Evolutionary conservation across 257 asterid species (phyloP).

Genomic region (Salvia miltiorrhiza): DNA sequence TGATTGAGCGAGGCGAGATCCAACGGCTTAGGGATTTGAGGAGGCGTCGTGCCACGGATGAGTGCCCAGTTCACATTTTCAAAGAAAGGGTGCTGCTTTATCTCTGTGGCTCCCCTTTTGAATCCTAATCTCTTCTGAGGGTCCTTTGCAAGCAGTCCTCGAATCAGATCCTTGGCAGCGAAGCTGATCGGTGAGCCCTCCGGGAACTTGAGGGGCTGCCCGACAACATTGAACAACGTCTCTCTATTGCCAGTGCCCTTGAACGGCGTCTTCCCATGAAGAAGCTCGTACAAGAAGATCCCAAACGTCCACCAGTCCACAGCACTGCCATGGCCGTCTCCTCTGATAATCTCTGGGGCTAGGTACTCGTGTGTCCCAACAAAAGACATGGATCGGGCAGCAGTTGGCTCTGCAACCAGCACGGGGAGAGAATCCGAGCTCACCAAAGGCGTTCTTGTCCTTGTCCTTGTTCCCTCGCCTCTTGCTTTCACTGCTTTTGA

Average conservation of each 20-base stretch:
- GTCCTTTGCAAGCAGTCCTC: slow-evolving; percentile 79
- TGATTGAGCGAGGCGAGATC: slow-evolving; percentile 52
- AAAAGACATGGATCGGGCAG: slow-evolving; percentile 86
- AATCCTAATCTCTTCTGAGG: slow-evolving; percentile 81
- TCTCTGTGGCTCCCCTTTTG: slow-evolving; percentile 82
- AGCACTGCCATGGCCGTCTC: slow-evolving; percentile 96
- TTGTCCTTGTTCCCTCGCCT: slow-evolving; percentile 28
- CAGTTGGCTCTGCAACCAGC: slow-evolving; percentile 85
- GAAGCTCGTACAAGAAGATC: slow-evolving; percentile 75
- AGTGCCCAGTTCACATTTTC: slow-evolving; percentile 88
- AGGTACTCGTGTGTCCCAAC: slow-evolving; percentile 95
- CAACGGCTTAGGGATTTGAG: slow-evolving; percentile 65
- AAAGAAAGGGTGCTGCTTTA: slow-evolving; percentile 87
- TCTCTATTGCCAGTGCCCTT: slow-evolving; percentile 81
- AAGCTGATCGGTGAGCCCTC: slow-evolving; percentile 61
- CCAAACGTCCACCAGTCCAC: slow-evolving; percentile 99
- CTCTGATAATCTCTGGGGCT: slow-evolving; percentile 88
- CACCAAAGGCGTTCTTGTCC: neutral
- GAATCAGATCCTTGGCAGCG: slow-evolving; percentile 82
- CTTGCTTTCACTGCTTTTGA: slow-evolving; percentile 40
- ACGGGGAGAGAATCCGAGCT: slow-evolving; percentile 53
- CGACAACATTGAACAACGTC: slow-evolving; percentile 83
- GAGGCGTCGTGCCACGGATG: slow-evolving; percentile 71
- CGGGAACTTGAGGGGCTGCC: slow-evolving; percentile 67
- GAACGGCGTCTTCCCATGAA: slow-evolving; percentile 85